Conservation (phyloP, 495 filamentous ascomycete species). For the Podospora comata region DNA sequence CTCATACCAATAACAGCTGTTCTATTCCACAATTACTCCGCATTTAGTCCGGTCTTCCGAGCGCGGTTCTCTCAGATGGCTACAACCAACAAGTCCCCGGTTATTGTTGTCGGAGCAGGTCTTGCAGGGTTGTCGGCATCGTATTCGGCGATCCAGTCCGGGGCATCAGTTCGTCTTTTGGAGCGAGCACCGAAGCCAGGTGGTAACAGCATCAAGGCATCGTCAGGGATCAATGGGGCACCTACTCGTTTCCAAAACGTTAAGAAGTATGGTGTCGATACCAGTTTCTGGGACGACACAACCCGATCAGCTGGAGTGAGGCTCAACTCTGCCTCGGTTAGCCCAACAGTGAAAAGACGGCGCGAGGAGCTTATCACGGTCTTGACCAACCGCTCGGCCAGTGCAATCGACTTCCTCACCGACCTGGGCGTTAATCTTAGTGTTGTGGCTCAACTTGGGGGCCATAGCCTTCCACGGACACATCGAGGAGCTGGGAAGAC, state of each 20-base stretch:
- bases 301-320: conserved; percentile 45
- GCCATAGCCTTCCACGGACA: conserved; percentile 52
- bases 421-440: conserved; percentile 53
- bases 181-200: conserved; percentile 54
- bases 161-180: conserved; percentile 48
- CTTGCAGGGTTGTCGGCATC: conserved; percentile 52
- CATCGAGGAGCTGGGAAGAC: conserved; percentile 50
- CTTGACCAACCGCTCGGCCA: conserved; percentile 40
- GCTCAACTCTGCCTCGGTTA: conserved; percentile 18
- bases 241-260: conserved; percentile 51
- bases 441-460: conserved; percentile 52
- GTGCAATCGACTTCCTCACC: conserved; percentile 52
- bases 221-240: conserved; percentile 60
- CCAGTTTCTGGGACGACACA: conserved; percentile 52
- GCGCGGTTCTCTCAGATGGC: conserved; percentile 4
- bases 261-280: conserved; percentile 28
- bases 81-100: conserved; percentile 18
- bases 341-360: conserved; percentile 10
- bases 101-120: conserved; percentile 52
- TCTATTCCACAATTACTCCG: conserved; percentile 16
- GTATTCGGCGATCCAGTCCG: conserved; percentile 44
- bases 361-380: conserved; percentile 44
- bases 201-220: conserved; percentile 63
- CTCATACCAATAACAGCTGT: conserved; percentile 21
- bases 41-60: conserved; percentile 6